Base-by-base conservation (phyloP, 2,329 filamentous ascomycete species). In the Helotiales sp. region DNA sequence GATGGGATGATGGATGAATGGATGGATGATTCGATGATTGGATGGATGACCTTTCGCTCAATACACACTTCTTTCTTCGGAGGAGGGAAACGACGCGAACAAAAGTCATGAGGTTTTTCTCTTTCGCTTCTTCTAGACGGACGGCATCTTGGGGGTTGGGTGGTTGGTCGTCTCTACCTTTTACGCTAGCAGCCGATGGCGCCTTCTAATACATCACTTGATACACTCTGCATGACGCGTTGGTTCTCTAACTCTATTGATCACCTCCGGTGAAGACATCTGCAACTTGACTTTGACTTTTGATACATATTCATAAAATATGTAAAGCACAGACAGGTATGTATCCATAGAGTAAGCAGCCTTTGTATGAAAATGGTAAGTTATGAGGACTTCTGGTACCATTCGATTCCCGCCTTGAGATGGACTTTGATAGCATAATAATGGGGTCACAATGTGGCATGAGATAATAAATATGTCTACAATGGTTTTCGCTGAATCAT, bases 171-270 rank as follows among this genome's bases (percentile, higher is more conserved):
- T 71, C 47, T 62, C 43, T 61, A 65, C 63, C 47, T 50, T 71
- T 70, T 30, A 66, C 52, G 69, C 60, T 72, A 72, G 68, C 65
- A 63, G 63, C 66, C 65, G 54, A 61, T 54, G 68, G 67, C 66
- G n/a, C 67, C 55, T 71, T 43, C 64, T 73, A 73, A 72, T 73
- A 72, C 68, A 73, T 65, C 67, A 69, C 64, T 66, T 68, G 63
- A 68, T 66, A 64, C 55, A 50, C 61, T 64, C 58, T 26, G 26
- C 20, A 24, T 32, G 7, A 32, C 17, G 50, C 50, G 30, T 43
- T n/a, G 40, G 17, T 6, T 45, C n/a, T 20, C 17, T 20, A 6
- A 45, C 5, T 20, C 3, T 45, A n/a, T n/a, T n/a, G n/a, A 55
- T 50, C 13, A n/a, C 17, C 13, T 34, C 34, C 37, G 34, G 54